Base-by-base conservation (phyloP, 2,329 filamentous ascomycete species). In the Aspergillus latus region DNA sequence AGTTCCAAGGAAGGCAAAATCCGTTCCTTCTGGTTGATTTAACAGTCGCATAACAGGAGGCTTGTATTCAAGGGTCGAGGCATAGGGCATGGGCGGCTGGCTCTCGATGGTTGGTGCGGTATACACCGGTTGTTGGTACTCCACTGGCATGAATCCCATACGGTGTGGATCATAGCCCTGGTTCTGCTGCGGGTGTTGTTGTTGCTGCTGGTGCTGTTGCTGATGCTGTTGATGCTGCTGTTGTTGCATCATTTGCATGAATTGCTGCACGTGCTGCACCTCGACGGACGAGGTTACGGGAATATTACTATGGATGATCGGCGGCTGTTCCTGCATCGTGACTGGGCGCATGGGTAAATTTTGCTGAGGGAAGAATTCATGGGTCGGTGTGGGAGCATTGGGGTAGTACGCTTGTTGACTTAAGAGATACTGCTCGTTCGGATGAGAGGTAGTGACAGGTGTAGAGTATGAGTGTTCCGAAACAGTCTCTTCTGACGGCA, bases 1-100 rank as follows among this genome's bases (percentile, higher is more conserved):
- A 54, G 73, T 69, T 39, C 72, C 72, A 56, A 74, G 61, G 63
- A 73, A 74, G 5, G 66, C 63, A 72, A 72, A 74, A 65, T 74
- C 72, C 49, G 72, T 74, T 58, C 72, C 72, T 58, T 74, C 72
- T 54, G 71, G 66, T 61, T 72, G 71, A 51, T 72, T 70, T 56
- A 74, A 62, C 32, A 74, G 6, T 40, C 50, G 64, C 48, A 70
- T 68, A 45, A 66, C 55, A 30, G 64, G 66, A 60, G 65, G 57
- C 57, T 74, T 74, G 54, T 68, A 73, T 54, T 69, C 63, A 56
- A 66, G 69, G 59, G 66, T 66, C 28, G 66, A 64, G 54, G 68
- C 62, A 56, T 72, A 73, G 42, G 68, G 61, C 64, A 73, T 69
- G 52, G 72, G 64, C 10, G 69, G 62, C 44, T 69, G 66, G 16